phyloP scores from a whole-genome alignment of 306 rosid genomes.

The Ammopiptanthus mongolicus region DNA sequence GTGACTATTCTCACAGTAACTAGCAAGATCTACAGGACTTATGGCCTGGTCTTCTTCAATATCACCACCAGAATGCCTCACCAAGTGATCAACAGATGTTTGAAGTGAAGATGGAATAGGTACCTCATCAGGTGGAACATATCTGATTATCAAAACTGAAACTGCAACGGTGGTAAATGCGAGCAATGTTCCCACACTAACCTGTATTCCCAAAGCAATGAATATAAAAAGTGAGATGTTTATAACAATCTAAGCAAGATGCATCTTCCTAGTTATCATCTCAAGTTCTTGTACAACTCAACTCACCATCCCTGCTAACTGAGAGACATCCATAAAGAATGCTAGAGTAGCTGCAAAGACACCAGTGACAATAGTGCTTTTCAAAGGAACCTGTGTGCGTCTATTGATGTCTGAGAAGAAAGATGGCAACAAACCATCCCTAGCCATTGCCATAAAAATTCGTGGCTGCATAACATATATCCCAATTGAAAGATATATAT shows the following conservation, averaged over 20 bases:
- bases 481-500: conserved; percentile 2
- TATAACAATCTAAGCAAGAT: conserved; percentile 9
- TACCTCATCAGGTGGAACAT: conserved; percentile 63
- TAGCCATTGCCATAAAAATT: conserved; percentile 61
- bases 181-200: conserved; percentile 68
- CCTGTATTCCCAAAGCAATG: conserved; percentile 37
- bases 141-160: conserved; percentile 71
- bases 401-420: conserved; percentile 45
- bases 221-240: not conserved
- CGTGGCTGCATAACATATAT: conserved; percentile 49
- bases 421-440: conserved; percentile 56
- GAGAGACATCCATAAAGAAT: conserved; percentile 78
- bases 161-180: conserved; percentile 66
- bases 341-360: conserved; percentile 56
- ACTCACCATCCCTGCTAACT: conserved; percentile 76
- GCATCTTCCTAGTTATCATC: not conserved
- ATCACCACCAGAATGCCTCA: conserved; percentile 30
- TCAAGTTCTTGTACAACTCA: not conserved
- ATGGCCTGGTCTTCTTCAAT: conserved; percentile 20
- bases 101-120: conserved; percentile 51
- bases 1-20: conserved; percentile 24
- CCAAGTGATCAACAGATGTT: conserved; percentile 26
- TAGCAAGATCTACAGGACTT: conserved; percentile 24
- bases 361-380: conserved; percentile 49
- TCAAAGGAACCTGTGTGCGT: conserved; percentile 40